These are phyloP conservation scores for Aethionema arabicum DNA, from an alignment of 345 rosid genomes.

Conservation along the genomic window DNA sequence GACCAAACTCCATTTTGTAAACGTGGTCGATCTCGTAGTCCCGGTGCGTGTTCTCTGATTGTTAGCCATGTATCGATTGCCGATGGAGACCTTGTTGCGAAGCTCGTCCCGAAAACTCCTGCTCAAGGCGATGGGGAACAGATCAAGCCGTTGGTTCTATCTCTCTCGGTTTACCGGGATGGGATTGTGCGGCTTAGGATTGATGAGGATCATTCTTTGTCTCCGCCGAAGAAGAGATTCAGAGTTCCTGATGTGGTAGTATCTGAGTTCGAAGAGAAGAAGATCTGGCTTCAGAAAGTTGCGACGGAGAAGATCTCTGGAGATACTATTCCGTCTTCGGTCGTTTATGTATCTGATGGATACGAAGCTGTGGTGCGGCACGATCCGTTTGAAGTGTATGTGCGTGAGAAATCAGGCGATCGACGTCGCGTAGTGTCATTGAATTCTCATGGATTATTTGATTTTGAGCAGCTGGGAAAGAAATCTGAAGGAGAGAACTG, in stretches of 20 bases:
- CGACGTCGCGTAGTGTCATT: conserved; percentile 60
- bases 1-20: conserved; percentile 96
- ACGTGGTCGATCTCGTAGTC: conserved; percentile 76
- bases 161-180: conserved; percentile 66
- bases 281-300: conserved; percentile 66
- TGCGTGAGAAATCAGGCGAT: conserved; percentile 58
- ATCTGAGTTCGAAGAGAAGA: conserved; percentile 59
- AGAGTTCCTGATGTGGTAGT: conserved; percentile 78
- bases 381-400: conserved; percentile 82
- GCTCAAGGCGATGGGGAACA: conserved; percentile 40
- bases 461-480: conserved; percentile 78
- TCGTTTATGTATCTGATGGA: conserved; percentile 57
- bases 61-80: conserved; percentile 58
- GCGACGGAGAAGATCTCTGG: conserved; percentile 54
- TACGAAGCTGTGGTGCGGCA: conserved; percentile 83
- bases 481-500: conserved; percentile 76
- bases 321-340: conserved; percentile 53
- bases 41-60: conserved; percentile 55
- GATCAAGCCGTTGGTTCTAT: conserved; percentile 58
- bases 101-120: conserved; percentile 43
- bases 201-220: conserved; percentile 69
- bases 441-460: conserved; percentile 81
- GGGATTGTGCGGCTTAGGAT: conserved; percentile 73
- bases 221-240: conserved; percentile 69
- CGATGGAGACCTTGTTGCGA: conserved; percentile 81